Evolutionary conservation across 371 early-diverging fungal genomes (phyloP), one percentile per base, ranked within the genome.

Genomic region (Chytridium lagenaria): DNA sequence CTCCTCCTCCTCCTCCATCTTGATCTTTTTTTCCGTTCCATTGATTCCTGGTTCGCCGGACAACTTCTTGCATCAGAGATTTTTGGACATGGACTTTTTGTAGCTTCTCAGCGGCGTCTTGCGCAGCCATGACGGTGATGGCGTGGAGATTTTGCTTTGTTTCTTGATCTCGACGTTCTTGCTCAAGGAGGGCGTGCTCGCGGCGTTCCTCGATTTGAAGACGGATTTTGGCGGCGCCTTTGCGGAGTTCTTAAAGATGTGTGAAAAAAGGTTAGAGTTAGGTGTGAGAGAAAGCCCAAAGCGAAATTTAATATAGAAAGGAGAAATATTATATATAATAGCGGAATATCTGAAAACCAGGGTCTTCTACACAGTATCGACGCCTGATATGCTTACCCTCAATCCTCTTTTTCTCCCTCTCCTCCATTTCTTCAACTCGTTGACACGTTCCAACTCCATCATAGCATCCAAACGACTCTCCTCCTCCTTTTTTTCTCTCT

Each of bases 91-190:
- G 31, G 52, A 82, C 57, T 73, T 84, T 85, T 31, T 72, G 74
- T 0, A 51, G 73, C 61, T 87, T 87, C 64, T 86, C 85, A 19
- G 28, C 61, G 64, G 77, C 73, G n/a, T 82, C 83, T 51, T 85
- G 81, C 50, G 77, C 85, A 26, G 50, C 70, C 68, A 69, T 78
- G 26, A 78, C 79, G 10, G 72, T 74, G 33, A 84, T 81, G 10
- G 73, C 69, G 23, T 80, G 77, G 26, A 86, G 70, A 38, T 83
- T 86, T 30, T 50, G 74, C 66, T 86, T 81, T n/a, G 84, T 86
- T 68, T 88, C 86, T 44, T 86, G 86, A 67, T 88, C 86, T 19
- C 78, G 68, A 7, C 83, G 71, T 68, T 86, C 86, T 55, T 83
- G 79, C 39, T 85, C 83, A 40, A 88, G 73, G 1, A 88, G 65